Evolutionary conservation across 495 filamentous ascomycete genomes (phyloP).

Genomic region (Penicillium odoratum): DNA sequence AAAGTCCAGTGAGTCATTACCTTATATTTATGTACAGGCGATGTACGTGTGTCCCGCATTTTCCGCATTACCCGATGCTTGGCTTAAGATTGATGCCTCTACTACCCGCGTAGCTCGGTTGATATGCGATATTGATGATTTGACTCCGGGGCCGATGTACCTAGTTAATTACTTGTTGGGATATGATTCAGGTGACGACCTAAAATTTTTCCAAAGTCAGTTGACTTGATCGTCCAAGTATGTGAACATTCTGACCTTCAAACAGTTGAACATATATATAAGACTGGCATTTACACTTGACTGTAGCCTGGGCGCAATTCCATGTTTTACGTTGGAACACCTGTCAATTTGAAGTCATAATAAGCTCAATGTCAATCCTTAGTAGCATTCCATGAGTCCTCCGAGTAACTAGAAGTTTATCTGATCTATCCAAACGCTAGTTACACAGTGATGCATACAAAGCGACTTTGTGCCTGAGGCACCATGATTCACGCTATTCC

Average conservation of each 20-base stretch:
- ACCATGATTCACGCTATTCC: slow-evolving; percentile 4
- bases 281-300: too few species aligned
- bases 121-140: not conserved
- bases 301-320: too few species aligned
- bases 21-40: not conserved
- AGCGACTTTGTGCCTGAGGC: not conserved
- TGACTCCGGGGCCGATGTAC: not conserved
- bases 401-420: not conserved
- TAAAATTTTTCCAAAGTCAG: too few species aligned
- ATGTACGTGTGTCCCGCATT: not conserved
- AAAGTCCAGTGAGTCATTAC: not conserved
- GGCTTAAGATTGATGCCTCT: not conserved
- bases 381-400: not conserved
- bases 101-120: too few species aligned
- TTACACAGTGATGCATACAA: not conserved
- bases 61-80: not conserved
- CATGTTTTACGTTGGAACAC: too few species aligned
- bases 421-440: not conserved
- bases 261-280: too few species aligned
- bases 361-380: too few species aligned
- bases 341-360: too few species aligned
- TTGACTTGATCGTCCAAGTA: too few species aligned
- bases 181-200: too few species aligned
- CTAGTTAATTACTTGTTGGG: not conserved
- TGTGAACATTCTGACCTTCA: too few species aligned